These are phyloP conservation scores for Wickerhamiella australiensis DNA, from an alignment of 805 yeast genomes.

Conservation along the genomic window DNA sequence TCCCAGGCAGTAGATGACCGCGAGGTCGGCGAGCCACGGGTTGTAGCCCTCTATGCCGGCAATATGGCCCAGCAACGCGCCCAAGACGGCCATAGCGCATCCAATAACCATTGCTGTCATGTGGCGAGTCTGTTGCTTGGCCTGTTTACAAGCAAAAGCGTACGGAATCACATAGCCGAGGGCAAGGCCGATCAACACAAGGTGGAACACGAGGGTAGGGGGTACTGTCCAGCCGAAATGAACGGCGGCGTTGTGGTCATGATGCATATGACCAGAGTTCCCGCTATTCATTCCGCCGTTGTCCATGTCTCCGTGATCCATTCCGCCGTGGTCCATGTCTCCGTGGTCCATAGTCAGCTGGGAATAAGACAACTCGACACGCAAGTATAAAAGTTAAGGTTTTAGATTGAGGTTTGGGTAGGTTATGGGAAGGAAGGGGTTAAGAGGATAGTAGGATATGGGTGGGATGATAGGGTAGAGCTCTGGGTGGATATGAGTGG, in stretches of 20 bases:
- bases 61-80: conserved; percentile 31
- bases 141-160: conserved; percentile 33
- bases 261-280: conserved; percentile 3
- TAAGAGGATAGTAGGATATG: too few relatives aligned
- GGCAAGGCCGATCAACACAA: conserved; percentile 28
- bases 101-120: conserved; percentile 30
- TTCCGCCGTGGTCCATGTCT: conserved; percentile 7
- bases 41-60: conserved; percentile 28
- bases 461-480: too few relatives aligned
- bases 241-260: conserved; percentile 17
- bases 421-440: too few relatives aligned
- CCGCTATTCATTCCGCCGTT: conserved; percentile 12
- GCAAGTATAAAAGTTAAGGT: too few relatives aligned
- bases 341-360: background rate
- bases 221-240: conserved; percentile 17
- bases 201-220: conserved; percentile 24
- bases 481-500: too few relatives aligned
- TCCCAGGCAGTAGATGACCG: conserved; percentile 25
- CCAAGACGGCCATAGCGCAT: conserved; percentile 28
- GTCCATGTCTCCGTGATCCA: conserved; percentile 8
- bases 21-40: conserved; percentile 28
- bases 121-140: conserved; percentile 27
- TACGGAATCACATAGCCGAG: conserved; percentile 33
- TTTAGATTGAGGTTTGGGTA: too few relatives aligned
- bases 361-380: background rate